phyloP scores from a whole-genome alignment of 164 flowering plant genomes.

The Vitis cinerea region DNA sequence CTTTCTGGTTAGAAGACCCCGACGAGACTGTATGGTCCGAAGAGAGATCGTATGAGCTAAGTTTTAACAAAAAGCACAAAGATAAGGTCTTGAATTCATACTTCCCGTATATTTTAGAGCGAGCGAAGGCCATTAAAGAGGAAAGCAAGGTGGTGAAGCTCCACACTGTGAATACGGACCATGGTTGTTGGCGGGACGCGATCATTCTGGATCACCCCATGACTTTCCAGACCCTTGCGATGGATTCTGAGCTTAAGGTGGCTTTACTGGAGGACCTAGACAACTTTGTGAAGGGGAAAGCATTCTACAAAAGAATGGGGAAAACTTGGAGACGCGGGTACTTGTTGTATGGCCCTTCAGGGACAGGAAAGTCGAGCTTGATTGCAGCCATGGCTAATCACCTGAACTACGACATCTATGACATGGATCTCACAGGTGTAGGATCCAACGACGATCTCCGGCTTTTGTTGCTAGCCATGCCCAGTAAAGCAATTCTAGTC shows the following conservation, averaged over 20 bases:
- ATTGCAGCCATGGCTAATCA: conserved; percentile 78
- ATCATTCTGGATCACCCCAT: conserved; percentile 54
- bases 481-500: conserved; percentile 53
- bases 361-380: conserved; percentile 76
- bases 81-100: conserved; percentile 31
- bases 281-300: conserved; percentile 42
- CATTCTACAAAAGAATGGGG: conserved; percentile 55
- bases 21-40: conserved; percentile 9
- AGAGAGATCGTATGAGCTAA: conserved; percentile 33
- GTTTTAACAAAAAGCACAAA: conserved; percentile 40
- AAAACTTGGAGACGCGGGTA: conserved; percentile 80
- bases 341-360: conserved; percentile 68
- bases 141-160: conserved; percentile 30
- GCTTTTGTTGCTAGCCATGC: conserved; percentile 40
- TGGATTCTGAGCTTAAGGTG: conserved; percentile 47
- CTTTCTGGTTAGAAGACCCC: background rate
- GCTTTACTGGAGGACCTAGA: conserved; percentile 53
- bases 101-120: conserved; percentile 25
- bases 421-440: conserved; percentile 53
- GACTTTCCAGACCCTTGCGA: conserved; percentile 58
- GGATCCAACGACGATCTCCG: conserved; percentile 51
- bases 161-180: conserved; percentile 29
- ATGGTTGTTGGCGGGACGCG: conserved; percentile 41
- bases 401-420: conserved; percentile 58
- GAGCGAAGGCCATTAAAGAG: conserved; percentile 19